A percentile compares a stretch with the other conserved stretches of the same genome.
Conservation (phyloP, 805 yeast genomes). For the Wickerhamiella parazyma region DNA sequence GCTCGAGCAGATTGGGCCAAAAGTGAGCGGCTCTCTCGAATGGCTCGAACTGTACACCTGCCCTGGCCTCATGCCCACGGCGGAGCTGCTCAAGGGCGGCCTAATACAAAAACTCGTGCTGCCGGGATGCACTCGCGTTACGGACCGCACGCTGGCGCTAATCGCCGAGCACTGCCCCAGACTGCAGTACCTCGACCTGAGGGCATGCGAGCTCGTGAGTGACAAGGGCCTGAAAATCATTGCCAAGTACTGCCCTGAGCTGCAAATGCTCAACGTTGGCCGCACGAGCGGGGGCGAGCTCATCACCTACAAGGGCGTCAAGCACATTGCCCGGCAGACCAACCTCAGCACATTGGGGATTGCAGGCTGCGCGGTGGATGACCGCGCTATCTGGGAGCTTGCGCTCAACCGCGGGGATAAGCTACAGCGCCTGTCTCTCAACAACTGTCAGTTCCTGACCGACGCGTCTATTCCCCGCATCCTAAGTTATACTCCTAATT, state of each 20-base stretch:
- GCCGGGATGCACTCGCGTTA: conserved; percentile 56
- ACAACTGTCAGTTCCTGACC: conserved; percentile 51
- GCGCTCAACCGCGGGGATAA: conserved; percentile 38
- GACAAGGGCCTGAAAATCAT: conserved; percentile 65
- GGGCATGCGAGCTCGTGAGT: conserved; percentile 70
- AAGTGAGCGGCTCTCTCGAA: conserved; percentile 37
- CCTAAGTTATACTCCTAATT: conserved; percentile 38
- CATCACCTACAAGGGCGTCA: conserved; percentile 58
- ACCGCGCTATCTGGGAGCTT: conserved; percentile 67
- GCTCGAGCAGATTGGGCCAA: conserved; percentile 34
- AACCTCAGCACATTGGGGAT: conserved; percentile 59
- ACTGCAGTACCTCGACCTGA: conserved; percentile 52
- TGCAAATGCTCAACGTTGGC: conserved; percentile 61
- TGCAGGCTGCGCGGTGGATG: conserved; percentile 77
- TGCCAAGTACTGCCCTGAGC: conserved; percentile 43
- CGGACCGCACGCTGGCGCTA: conserved; percentile 42
- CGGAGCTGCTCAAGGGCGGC: conserved; percentile 32
- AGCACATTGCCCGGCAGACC: conserved; percentile 44
- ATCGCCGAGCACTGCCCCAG: conserved; percentile 45
- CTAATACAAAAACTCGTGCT: conserved; percentile 36
- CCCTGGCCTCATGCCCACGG: conserved; percentile 51
- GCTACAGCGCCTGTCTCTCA: conserved; percentile 57
- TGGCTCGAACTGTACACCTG: conserved; percentile 78
- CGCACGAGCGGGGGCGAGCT: conserved; percentile 54
- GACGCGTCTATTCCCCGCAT: conserved; percentile 45